Base-by-base conservation (phyloP, 176 grass and related monocot species). In the Avena eriantha region DNA sequence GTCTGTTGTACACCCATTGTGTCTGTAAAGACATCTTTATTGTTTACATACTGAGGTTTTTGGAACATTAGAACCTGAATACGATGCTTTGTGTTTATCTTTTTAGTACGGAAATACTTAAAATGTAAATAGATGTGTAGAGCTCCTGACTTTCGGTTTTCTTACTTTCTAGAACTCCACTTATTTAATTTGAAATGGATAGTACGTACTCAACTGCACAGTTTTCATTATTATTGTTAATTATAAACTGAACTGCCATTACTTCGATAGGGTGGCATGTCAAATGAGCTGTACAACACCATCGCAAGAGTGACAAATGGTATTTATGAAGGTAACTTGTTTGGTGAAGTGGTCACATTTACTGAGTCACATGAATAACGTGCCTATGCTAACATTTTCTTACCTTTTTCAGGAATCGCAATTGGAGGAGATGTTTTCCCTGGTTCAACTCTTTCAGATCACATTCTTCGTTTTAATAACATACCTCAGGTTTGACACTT, bases 341-440 rank as follows among this genome's bases (percentile, higher is more conserved):
- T 36, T 84, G 10, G 7, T 55, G 43, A 76, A 76, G 24, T 53
- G 71, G 71, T 39, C 24, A 57, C 7, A 45, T 43, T 79, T 22
- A 41, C 17, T 14, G 15, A 66, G 13, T 26, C 26, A 54, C 50
- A 68, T 58, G 26, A 69, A 70, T 77, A 80, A 54, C 61, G 64
- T 43, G 43, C 34, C 19, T 11, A 33, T 39, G 7, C 49, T 90
- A 77, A 79, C 10, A 39, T 51, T 41, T 70, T 56, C 46, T 71
- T 65, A 26, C 84, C 29, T 58, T 83, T 58, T 80, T 58, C 73
- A 99, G 97, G 97, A 77, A 99, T 99, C 89, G 94, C 97, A 59
- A 99, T 99, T 91, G 97, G 94, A 88, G 97, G 97, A 78, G 94
- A 99, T 88, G 97, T 99, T 91, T 99, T 96, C 69, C 97, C 97